These are phyloP conservation scores for Favolaschia claudopus DNA, from an alignment of 768 basidiomycete genomes.

Conservation along the genomic window DNA sequence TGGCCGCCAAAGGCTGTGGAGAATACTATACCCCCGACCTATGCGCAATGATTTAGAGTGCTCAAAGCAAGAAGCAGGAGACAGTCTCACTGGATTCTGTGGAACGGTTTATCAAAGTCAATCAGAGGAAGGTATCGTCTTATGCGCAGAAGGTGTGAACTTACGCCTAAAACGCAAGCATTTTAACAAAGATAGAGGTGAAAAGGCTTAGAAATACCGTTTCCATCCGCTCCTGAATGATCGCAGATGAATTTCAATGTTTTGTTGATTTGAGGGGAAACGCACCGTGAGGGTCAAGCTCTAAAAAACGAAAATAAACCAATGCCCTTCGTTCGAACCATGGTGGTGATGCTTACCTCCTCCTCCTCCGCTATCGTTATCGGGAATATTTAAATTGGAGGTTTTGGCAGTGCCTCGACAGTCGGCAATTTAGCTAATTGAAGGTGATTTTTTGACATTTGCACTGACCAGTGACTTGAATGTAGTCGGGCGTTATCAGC, in stretches of 20 bases:
- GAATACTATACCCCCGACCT: conserved; percentile 76
- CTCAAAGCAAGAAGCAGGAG: background rate
- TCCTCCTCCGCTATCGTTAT: conserved; percentile 62
- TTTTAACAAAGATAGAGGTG: no score
- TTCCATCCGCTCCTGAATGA: conserved; percentile 49
- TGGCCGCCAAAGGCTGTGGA: conserved; percentile 72
- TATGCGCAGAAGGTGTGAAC: background rate
- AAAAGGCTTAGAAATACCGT: conserved; percentile 50
- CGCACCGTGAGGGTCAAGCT: conserved; percentile 73
- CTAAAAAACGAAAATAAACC: conserved; percentile 22
- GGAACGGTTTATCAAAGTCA: no score
- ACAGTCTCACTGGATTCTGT: background rate
- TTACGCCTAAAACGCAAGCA: background rate
- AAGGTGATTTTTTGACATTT: conserved; percentile 14
- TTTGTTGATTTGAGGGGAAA: background rate
- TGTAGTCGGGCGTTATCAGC: conserved; percentile 76
- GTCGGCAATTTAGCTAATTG: conserved; percentile 30
- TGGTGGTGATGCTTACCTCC: conserved; percentile 40
- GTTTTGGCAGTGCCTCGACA: conserved; percentile 66
- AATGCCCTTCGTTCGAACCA: background rate
- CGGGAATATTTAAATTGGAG: conserved; percentile 69
- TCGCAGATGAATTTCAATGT: background rate
- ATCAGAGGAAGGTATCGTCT: no score
- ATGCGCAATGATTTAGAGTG: background rate
- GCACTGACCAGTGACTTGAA: conserved; percentile 68